These are phyloP conservation scores for Rhododendron molle DNA, from an alignment of 148 eudicot species.

Conservation along the genomic window DNA sequence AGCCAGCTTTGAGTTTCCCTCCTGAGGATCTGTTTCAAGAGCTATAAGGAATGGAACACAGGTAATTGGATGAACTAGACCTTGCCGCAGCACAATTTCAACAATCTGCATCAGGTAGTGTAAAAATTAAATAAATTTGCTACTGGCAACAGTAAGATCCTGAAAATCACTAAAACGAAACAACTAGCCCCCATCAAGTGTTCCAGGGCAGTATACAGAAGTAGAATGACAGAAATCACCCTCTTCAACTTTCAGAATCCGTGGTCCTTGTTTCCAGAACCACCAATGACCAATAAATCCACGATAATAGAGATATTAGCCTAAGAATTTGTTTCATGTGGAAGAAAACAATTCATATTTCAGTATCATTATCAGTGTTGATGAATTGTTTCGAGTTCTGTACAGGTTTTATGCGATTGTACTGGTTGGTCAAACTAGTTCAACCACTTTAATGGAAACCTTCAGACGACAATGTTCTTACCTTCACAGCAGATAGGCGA, in stretches of 20 bases:
- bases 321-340: background rate
- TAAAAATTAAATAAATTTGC: background rate
- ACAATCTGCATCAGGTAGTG: constrained; percentile 57
- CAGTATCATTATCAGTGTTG: background rate
- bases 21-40: constrained; percentile 90
- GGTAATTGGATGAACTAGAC: constrained; percentile 97
- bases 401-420: background rate
- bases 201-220: background rate
- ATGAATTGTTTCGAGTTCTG: background rate
- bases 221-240: background rate
- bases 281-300: background rate
- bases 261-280: background rate
- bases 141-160: background rate
- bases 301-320: background rate
- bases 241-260: background rate
- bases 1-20: constrained; percentile 80
- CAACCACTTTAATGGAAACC: background rate
- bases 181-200: background rate
- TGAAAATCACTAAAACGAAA: background rate
- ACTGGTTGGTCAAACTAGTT: background rate
- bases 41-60: constrained; percentile 97
- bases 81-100: constrained; percentile 92
- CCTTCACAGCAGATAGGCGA: constrained; percentile 83
- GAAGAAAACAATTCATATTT: background rate
- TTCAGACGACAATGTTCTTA: constrained; percentile 11